Conservation (phyloP, 2,329 filamentous ascomycete genomes). For the Fusarium musae region DNA sequence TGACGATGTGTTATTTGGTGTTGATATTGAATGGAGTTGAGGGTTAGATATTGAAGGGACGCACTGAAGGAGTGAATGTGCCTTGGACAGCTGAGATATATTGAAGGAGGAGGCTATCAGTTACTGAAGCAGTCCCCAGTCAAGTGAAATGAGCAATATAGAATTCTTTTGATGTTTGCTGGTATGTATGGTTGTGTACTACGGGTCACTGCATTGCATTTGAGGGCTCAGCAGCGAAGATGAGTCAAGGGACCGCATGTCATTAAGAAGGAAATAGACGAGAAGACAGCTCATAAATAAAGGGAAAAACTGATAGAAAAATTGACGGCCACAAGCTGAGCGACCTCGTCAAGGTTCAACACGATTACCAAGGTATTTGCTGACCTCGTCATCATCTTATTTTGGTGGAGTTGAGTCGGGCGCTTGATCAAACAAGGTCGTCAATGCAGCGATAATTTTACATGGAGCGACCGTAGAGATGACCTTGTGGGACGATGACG, state of each 20-base stretch:
- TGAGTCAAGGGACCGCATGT: neutral
- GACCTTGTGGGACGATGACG: conserved; percentile 35
- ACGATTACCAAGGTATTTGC: conserved; percentile 1
- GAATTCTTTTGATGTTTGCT: conserved; percentile 16
- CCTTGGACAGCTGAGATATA: neutral
- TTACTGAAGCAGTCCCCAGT: conserved; percentile 12
- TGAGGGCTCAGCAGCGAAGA: neutral
- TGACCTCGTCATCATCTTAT: conserved; percentile 3
- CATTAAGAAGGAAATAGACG: neutral
- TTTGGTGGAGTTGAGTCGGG: conserved; percentile 23
- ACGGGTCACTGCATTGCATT: conserved; percentile 2
- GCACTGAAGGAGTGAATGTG: neutral
- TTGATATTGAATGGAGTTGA: conserved; percentile 7
- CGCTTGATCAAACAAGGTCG: conserved; percentile 34
- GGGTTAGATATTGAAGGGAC: conserved; percentile 15
- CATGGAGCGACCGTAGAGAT: conserved; percentile 10
- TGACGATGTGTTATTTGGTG: conserved; percentile 1
- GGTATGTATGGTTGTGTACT: conserved; percentile 17
- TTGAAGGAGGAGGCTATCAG: neutral
- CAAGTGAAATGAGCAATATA: conserved; percentile 2
- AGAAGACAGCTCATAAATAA: neutral
- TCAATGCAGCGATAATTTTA: conserved; percentile 27
- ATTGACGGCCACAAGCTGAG: neutral
- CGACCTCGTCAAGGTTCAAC: neutral
- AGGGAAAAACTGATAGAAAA: neutral